phyloP scores from a whole-genome alignment of 179 eudicot genomes.

The Heliamphora pulchella region DNA sequence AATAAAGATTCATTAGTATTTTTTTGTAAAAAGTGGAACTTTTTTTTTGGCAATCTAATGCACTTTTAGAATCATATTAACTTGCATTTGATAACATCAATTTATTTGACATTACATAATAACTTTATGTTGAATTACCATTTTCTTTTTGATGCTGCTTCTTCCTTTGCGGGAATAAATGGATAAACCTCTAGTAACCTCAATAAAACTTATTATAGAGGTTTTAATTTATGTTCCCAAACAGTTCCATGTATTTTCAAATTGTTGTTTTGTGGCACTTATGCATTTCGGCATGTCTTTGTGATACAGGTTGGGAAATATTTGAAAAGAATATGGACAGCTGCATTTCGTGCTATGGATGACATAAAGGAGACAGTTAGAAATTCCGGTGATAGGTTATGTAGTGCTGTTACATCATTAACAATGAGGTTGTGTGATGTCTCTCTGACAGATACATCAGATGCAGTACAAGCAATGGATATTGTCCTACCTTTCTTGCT shows the following conservation, averaged over 20 bases:
- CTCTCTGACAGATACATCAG: slow-evolving; percentile 66
- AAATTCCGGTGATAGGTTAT: slow-evolving; percentile 83
- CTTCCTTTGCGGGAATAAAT: background rate
- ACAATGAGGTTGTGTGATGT: slow-evolving; percentile 86
- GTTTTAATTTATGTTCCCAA: slow-evolving; percentile 6
- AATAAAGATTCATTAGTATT: too few species aligned
- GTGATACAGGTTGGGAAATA: slow-evolving; percentile 61
- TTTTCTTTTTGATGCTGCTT: background rate
- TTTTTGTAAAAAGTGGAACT: background rate
- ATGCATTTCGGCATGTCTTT: slow-evolving; percentile 17
- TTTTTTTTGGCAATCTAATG: background rate
- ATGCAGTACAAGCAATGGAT: slow-evolving; percentile 73
- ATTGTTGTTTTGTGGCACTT: background rate
- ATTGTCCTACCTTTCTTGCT: slow-evolving; percentile 80
- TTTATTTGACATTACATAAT: background rate
- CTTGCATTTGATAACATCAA: background rate
- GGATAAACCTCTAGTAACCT: background rate
- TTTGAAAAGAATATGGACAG: slow-evolving; percentile 64
- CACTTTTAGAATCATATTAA: background rate
- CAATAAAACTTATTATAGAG: background rate
- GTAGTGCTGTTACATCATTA: slow-evolving; percentile 71
- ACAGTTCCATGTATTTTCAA: background rate
- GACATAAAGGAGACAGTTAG: slow-evolving; percentile 96
- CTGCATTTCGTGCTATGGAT: slow-evolving; percentile 98
- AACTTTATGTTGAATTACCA: background rate